Percentiles rank a stretch among this genome's conserved stretches.
phyloP scores from a whole-genome alignment of 2,329 filamentous ascomycete species.

The Diaporthe batatas region DNA sequence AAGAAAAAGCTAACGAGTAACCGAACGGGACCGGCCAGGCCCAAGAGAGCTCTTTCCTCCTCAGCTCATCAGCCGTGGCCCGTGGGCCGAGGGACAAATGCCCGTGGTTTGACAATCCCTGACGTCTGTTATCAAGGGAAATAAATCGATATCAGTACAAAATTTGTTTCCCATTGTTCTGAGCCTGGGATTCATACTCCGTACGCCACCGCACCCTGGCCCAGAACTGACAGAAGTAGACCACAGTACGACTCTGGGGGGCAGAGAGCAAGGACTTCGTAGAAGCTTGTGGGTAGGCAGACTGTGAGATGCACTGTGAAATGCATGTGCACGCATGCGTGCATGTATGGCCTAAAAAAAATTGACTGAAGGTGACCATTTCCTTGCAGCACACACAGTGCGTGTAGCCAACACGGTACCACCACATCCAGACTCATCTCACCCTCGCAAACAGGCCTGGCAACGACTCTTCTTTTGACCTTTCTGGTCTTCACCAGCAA shows the following conservation, averaged over 20 bases:
- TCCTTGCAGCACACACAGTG: conserved; percentile 32
- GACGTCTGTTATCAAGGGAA: not conserved
- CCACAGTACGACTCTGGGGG: not conserved
- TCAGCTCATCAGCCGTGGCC: not conserved
- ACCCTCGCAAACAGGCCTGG: conserved; percentile 19
- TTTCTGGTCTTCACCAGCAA: not conserved
- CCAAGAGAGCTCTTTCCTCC: not conserved
- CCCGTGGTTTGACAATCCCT: conserved; percentile 7
- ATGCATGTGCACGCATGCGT: conserved; percentile 4
- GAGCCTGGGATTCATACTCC: not conserved
- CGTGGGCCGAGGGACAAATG: conserved; percentile 13
- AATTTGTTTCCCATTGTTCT: not conserved
- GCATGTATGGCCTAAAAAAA: conserved; percentile 12
- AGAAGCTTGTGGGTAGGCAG: not conserved
- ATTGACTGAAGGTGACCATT: conserved; percentile 5
- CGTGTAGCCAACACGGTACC: not conserved
- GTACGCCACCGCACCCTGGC: not conserved
- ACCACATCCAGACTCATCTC: conserved; percentile 25
- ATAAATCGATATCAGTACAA: not conserved
- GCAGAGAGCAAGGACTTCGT: not conserved
- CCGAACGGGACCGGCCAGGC: conserved; percentile 17
- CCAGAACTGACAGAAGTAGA: not conserved
- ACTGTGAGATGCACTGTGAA: conserved; percentile 7
- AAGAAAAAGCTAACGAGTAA: conserved; percentile 11
- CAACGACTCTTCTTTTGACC: not conserved